A percentile compares a stretch with the other conserved stretches of the same genome.
Evolutionary conservation across 352 stramenopile genomes (phyloP).

Genomic region (Thraustochytrium striatum): DNA sequence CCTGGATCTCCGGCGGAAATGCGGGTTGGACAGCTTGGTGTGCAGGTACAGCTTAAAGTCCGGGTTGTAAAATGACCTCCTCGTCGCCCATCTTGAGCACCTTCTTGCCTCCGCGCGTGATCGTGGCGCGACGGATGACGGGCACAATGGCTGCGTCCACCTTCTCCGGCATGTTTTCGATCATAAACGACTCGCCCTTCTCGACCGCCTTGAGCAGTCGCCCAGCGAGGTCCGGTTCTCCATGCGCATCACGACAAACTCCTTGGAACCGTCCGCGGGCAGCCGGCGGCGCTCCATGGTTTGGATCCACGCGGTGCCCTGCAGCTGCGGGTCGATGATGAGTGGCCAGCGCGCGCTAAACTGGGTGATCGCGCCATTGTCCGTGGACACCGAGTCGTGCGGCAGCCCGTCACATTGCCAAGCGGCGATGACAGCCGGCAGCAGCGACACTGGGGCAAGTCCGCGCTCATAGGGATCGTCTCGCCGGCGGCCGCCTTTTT

Average conservation of each 20-base stretch:
- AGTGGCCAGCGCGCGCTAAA: constrained; percentile 84
- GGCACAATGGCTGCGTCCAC: constrained; percentile 79
- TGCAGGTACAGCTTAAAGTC: constrained; percentile 84
- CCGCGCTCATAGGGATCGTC: constrained; percentile 81
- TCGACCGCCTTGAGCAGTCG: constrained; percentile 81
- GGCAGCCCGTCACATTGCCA: constrained; percentile 90
- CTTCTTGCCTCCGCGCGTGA: constrained; percentile 81
- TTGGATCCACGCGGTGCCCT: constrained; percentile 88
- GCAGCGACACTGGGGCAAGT: constrained; percentile 76
- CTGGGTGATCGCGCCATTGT: constrained; percentile 89
- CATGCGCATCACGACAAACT: constrained; percentile 78
- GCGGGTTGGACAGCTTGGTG: constrained; percentile 81
- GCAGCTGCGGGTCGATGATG: constrained; percentile 88
- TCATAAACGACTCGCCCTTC: constrained; percentile 80
- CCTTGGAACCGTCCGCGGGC: constrained; percentile 52
- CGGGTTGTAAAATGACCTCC: constrained; percentile 82
- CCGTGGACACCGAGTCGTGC: constrained; percentile 82
- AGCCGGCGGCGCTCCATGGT: constrained; percentile 71
- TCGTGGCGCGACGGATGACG: constrained; percentile 83
- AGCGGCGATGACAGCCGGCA: constrained; percentile 59
- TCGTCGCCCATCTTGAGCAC: constrained; percentile 82
- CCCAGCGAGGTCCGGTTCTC: constrained; percentile 76
- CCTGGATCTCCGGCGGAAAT: constrained; percentile 82
- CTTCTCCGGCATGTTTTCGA: constrained; percentile 73
- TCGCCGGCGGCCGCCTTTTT: constrained; percentile 73